Base-by-base conservation (phyloP, 352 stramenopile genomes). In the Paralagenidium karlingii region DNA sequence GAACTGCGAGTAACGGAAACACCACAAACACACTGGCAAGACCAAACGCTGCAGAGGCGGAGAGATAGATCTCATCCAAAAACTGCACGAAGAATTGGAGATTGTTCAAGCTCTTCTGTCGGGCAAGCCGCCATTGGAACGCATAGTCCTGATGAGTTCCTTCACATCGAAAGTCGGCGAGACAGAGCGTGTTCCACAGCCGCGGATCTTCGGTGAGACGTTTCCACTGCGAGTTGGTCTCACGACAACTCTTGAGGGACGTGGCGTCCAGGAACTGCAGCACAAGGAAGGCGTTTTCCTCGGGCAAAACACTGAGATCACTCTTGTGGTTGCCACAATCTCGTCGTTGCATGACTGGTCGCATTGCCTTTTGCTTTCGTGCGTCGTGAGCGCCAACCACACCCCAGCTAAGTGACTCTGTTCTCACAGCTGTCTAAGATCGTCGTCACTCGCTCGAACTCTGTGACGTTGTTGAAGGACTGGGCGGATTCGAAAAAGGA, bases 51-150 rank as follows among this genome's bases (percentile, higher is more conserved):
- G 5, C 38, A 6, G 29, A 30, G 15, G 50, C 31, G 24, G 47
- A 34, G 19, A 55, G 47, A 38, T 29, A 47, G 24, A 55, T 46
- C 26, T 55, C 47, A 42, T 55, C 47, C 34, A 50, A 30, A 34
- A 51, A 55, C 12, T 43, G 31, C 8, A 55, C n/a, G 31, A 47
- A 55, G 25, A 55, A 42, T 31, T 45, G 29, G 12, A 55, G 25
- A n/a, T 51, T 55, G 24, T 28, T 42, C 6, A 49, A 20, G 7
- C 36, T 37, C 5, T 22, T 40, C 15, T 34, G 36, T 33, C 34
- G 41, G 36, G 49, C 47, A 24, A 50, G 47, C 32, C 40, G 37
- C 40, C 40, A 49, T n/a, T 42, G 47, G 36, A 34, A 50, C 31
- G 42, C 31, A 33, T 55, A 55, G 41, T 55, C 47, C 12, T 30